phyloP scores from a whole-genome alignment of 2,329 filamentous ascomycete genomes.

The Cadophora sp. region DNA sequence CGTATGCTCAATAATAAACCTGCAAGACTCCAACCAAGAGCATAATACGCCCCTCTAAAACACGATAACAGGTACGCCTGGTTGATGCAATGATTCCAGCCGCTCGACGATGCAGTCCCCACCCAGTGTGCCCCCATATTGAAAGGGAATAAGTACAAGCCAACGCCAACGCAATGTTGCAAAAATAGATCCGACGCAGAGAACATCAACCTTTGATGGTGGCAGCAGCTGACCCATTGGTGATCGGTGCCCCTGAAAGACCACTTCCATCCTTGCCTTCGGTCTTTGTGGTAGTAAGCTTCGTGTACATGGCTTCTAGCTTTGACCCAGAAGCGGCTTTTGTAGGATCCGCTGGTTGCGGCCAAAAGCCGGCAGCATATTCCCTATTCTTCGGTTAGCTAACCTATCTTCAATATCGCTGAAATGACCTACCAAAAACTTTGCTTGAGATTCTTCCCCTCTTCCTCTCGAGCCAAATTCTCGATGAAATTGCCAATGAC shows the following conservation, averaged over 20 bases:
- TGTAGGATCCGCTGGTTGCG: constrained; percentile 35
- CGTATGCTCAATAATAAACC: constrained; percentile 15
- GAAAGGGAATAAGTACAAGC: constrained; percentile 10
- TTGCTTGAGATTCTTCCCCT: constrained; percentile 37
- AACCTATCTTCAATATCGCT: background rate
- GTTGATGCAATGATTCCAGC: constrained; percentile 27
- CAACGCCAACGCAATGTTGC: constrained; percentile 31
- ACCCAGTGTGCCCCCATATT: constrained; percentile 10
- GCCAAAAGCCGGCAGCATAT: constrained; percentile 45
- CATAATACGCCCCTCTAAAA: constrained; percentile 22
- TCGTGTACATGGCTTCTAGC: constrained; percentile 42
- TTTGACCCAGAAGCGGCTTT: constrained; percentile 34
- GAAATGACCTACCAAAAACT: constrained; percentile 42
- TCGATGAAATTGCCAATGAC: constrained; percentile 69
- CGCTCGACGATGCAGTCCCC: constrained; percentile 22
- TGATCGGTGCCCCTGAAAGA: constrained; percentile 18
- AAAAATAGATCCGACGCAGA: constrained; percentile 3
- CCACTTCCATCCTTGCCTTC: constrained; percentile 25
- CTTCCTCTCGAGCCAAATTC: constrained; percentile 41
- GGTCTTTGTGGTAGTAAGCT: constrained; percentile 34
- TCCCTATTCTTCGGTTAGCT: constrained; percentile 38
- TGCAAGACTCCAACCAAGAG: constrained; percentile 21
- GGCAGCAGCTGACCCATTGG: constrained; percentile 26
- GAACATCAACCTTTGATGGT: constrained; percentile 13
- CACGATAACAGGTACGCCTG: constrained; percentile 19